Percentiles rank a stretch among this genome's conserved stretches.
These are phyloP conservation scores for Pseudogymnoascus sp. DNA, from an alignment of 2,329 filamentous ascomycete species.

Conservation along the genomic window DNA sequence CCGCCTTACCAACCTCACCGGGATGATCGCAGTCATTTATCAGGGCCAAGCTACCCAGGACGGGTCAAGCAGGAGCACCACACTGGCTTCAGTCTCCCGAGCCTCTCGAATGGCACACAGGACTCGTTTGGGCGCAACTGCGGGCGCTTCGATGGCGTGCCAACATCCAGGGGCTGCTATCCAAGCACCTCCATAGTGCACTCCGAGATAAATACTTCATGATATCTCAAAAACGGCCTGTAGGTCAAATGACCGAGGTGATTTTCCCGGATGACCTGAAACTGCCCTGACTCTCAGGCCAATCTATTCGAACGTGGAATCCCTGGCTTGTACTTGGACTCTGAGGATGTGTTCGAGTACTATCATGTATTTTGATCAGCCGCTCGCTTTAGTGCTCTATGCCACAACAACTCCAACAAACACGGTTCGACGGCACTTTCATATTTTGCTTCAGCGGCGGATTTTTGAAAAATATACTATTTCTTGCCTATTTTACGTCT, in stretches of 20 bases:
- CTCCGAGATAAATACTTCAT: conserved; percentile 24
- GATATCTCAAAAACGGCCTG: background rate
- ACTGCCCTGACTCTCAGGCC: background rate
- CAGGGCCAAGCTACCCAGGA: conserved; percentile 18
- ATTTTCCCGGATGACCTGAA: background rate
- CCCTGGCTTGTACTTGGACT: background rate
- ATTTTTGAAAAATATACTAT: conserved; percentile 3
- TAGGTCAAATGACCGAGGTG: conserved; percentile 1
- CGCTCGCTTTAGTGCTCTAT: background rate
- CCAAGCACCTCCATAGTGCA: conserved; percentile 23
- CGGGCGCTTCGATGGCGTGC: conserved; percentile 26
- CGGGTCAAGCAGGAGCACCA: conserved; percentile 25
- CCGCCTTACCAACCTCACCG: conserved; percentile 12
- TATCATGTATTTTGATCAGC: conserved; percentile 1
- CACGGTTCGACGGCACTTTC: background rate
- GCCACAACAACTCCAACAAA: background rate
- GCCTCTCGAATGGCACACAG: conserved; percentile 16
- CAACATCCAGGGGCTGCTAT: conserved; percentile 24
- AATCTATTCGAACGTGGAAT: background rate
- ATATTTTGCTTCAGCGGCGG: conserved; percentile 1
- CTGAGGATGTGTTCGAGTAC: background rate
- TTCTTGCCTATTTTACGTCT: conserved; percentile 4
- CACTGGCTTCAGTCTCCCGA: conserved; percentile 21
- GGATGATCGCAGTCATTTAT: conserved; percentile 18
- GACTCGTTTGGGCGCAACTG: conserved; percentile 22